phyloP scores from a whole-genome alignment of 164 flowering plant genomes.

The Vitis labrusca region DNA sequence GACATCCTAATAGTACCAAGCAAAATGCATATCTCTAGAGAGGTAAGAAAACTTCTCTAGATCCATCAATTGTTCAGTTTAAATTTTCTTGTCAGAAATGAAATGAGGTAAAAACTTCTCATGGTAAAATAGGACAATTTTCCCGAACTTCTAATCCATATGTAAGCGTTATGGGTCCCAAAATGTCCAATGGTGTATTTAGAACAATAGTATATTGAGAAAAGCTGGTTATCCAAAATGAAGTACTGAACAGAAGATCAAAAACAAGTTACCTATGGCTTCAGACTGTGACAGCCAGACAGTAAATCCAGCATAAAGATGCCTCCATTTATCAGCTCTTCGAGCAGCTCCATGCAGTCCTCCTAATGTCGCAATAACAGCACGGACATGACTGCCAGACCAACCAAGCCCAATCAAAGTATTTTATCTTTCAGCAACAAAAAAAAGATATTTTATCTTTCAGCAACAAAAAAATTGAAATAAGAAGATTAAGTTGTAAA shows the following conservation, averaged over 20 bases:
- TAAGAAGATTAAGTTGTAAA: background rate
- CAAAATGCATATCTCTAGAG: too few species aligned
- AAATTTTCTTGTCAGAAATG: too few species aligned
- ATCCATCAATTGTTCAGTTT: too few species aligned
- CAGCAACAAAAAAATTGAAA: background rate
- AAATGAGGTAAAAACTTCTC: too few species aligned
- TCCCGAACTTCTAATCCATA: too few species aligned
- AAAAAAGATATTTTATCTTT: background rate
- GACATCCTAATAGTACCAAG: too few species aligned
- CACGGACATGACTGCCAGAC: conserved; percentile 70
- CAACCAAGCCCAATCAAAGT: conserved; percentile 6
- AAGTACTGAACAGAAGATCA: background rate
- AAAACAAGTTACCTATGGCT: conserved; percentile 51
- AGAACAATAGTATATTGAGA: too few species aligned
- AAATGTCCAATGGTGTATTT: too few species aligned
- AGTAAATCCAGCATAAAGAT: conserved; percentile 88
- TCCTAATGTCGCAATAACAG: conserved; percentile 90
- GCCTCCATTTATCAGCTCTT: conserved; percentile 73
- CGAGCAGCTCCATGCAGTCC: conserved; percentile 80
- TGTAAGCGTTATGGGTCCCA: too few species aligned
- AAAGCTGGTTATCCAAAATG: background rate
- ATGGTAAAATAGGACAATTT: too few species aligned
- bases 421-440: background rate
- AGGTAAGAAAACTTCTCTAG: too few species aligned
- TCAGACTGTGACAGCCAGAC: conserved; percentile 85